Conservation (phyloP, 2,329 filamentous ascomycete genomes). For the Pyrenochaeta sp. region DNA sequence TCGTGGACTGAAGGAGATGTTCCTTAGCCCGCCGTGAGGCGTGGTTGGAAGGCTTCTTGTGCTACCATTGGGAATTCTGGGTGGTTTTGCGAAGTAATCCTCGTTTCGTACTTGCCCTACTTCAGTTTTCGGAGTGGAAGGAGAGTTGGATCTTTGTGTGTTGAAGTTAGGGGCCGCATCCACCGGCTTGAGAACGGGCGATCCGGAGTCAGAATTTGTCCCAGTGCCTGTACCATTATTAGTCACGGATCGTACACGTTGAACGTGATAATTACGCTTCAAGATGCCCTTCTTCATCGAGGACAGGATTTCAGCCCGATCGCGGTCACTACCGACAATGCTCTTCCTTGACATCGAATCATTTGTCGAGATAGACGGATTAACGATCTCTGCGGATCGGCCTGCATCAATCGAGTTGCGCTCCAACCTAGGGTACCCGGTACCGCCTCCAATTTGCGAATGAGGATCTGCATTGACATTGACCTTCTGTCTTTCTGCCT, state of each 20-base stretch:
- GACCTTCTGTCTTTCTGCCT: slow-evolving; percentile 86
- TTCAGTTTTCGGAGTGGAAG: slow-evolving; percentile 85
- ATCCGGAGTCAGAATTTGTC: slow-evolving; percentile 70
- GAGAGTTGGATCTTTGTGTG: slow-evolving; percentile 84
- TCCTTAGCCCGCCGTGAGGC: slow-evolving; percentile 70
- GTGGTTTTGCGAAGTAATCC: slow-evolving; percentile 86
- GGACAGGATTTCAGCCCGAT: slow-evolving; percentile 89
- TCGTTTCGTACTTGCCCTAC: slow-evolving; percentile 62
- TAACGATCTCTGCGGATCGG: slow-evolving; percentile 57
- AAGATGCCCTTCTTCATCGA: slow-evolving; percentile 95
- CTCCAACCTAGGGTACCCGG: slow-evolving; percentile 85
- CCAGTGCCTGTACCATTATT: slow-evolving; percentile 49
- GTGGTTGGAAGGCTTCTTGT: slow-evolving; percentile 83
- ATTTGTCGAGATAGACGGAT: slow-evolving; percentile 34
- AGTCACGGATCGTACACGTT: slow-evolving; percentile 21
- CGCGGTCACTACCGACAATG: slow-evolving; percentile 87
- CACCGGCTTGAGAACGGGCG: slow-evolving; percentile 70
- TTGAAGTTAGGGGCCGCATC: slow-evolving; percentile 73
- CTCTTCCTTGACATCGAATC: slow-evolving; percentile 76
- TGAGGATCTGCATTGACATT: slow-evolving; percentile 77
- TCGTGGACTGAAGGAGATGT: slow-evolving; percentile 83
- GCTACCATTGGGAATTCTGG: slow-evolving; percentile 74
- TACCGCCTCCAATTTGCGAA: slow-evolving; percentile 73
- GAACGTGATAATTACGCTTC: slow-evolving; percentile 70
- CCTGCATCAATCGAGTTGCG: slow-evolving; percentile 78